Evolutionary conservation across 164 flowering plant species (phyloP), one percentile per base, ranked within the genome.

Genomic region (Paratinospora sagittata): DNA sequence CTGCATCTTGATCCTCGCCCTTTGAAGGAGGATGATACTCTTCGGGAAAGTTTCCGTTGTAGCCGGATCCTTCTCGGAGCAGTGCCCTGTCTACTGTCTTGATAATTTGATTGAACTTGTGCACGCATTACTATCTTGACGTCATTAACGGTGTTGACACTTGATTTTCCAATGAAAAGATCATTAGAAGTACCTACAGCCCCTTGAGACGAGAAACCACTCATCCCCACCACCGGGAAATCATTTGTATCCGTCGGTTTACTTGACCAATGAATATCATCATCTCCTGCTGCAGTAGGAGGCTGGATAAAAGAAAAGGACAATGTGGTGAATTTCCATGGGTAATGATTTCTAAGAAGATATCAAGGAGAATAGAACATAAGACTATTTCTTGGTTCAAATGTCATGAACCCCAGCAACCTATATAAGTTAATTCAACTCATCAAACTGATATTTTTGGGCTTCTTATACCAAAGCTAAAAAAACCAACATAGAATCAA

Each of bases 31-130:
- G 7, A 0, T 17, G 21, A 3, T 1, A 36, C 62, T 17, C 68
- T 58, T 9, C 73, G 75, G 39, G 79, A 67, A 30, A 75, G 61
- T 43, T 72, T 70, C 65, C 1, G 52, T 74, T 85, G 88, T 41
- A 86, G 61, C 2, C 83, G 84, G 14, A 86, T 61, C 81, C 95
- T 84, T 80, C 87, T 82, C 6, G 75, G 74, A 16, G 91, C 91
- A 66, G 63, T 64, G 43, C 95, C 95, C 60, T 88, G 92, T 2
- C 14, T 8, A n/a, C 0, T 39, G 12, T 6, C 24, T 5, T 8
- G 21, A 52, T 52, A 16, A 6, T 1, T 21, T 19, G 3, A 52
- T 52, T 16, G 21, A 43, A 11, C 9, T 43, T 43, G 49, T 1
- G 6, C 17, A 19, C 21, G 58, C 3, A 5, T 3, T 52, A 4